Base-by-base conservation (phyloP, 257 asterid species). In the Solanum arcanum region DNA sequence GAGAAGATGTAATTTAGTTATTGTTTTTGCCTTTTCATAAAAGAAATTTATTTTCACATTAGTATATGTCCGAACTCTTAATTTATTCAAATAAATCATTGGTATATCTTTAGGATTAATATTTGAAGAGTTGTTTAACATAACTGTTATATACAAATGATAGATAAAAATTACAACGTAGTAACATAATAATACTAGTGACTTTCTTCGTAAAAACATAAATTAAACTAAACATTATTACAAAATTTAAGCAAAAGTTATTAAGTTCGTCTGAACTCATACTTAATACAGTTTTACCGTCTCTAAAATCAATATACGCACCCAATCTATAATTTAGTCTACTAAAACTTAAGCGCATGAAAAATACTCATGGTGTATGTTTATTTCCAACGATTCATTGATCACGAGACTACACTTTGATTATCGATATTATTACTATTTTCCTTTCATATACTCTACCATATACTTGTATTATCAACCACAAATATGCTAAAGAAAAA, bases 121-220 rank as follows among this genome's bases (percentile, higher is more conserved):
- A 56, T 18, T 56, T 56, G 64, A 56, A 56, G 64, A 56, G n/a
- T 56, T n/a, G 11, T 49, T 56, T 56, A 1, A 56, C 64, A 56
- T 56, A 56, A 56, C 20, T 18, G n/a, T 56, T 0, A 7, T 56
- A 56, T 20, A 56, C 64, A 52, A 20, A 56, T 20, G n/a, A 56
- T 7, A n/a, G 12, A 0, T 20, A 56, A 56, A 56, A 56, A 0
- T 15, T 20, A 18, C 3, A 47, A 56, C 0, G 5, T 56, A 56
- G 64, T 56, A 56, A 11, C 25, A 56, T 18, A 56, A 18, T 20
- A 56, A 56, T 56, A 18, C 64, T 18, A 56, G 18, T 56, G 20
- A 0, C 5, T 56, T 56, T 56, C 25, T 56, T 0, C 2, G 1
- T 49, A 15, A 49, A 21, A 49, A 15, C 9, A 49, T 15, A 49